Evolutionary conservation across 768 basidiomycete species (phyloP), one percentile per base, ranked within the genome.

Genomic region (Leccinum imitatum): DNA sequence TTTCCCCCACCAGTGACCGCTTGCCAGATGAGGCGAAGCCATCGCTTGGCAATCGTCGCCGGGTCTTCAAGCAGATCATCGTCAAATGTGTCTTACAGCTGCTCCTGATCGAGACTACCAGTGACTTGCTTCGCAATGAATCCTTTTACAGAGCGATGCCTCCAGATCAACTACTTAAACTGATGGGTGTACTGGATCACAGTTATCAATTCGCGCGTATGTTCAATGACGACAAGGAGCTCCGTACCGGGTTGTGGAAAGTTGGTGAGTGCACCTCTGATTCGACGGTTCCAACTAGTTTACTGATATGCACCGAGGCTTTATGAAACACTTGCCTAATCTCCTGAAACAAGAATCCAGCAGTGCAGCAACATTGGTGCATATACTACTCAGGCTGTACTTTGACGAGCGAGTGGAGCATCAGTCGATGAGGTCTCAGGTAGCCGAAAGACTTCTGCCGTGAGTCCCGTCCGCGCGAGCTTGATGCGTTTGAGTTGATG

Each of bases 281-380:
- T 57, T 46, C 25, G 30, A 53, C 37, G 25, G 8, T 52, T 23
- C 50, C 30, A 17, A 30, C 37, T 15, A 50, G 11, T 11, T 46
- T 19, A 23, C 59, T 65, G 44, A 68, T 39, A 50, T 37, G 4
- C 15, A n/a, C 17, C 13, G 60, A 98, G 95, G 97, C 7, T 99
- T 99, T 78, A 99, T 99, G 97, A 97, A 98, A 72, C 97, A 99
- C 72, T 77, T 98, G 31, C 97, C 97, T 0, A 99, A 99, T 76
- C 83, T 99, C 46, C 77, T 99, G 57, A 98, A 98, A 73, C 97
- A 99, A 69, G 97, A 99, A 75, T 98, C 96, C 14, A 97, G 93
- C 62, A 95, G 93, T 69, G 97, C 97, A 53, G 85, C 96, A 2
- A 98, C 95, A 0, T 80, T 98, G 39, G 94, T 98, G 48, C 93